Conservation (phyloP, 208 protist species). For the Porcisia deanei region DNA sequence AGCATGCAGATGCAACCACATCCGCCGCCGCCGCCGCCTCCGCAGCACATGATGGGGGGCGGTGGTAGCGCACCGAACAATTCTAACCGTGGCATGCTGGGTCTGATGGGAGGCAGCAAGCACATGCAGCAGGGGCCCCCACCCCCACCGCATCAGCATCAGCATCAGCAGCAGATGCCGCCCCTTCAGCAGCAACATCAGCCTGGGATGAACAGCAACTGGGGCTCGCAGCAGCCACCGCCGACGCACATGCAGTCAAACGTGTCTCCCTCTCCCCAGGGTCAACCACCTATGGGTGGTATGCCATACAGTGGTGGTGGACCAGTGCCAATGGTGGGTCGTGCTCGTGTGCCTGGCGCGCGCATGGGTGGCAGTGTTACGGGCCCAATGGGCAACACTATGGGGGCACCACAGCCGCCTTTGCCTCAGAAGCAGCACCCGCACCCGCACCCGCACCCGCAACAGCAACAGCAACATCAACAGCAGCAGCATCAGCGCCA, state of each 20-base stretch:
- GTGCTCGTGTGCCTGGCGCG: constrained; percentile 12
- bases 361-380: constrained; percentile 15
- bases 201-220: constrained; percentile 24
- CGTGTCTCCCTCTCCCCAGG: constrained; percentile 28
- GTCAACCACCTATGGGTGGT: constrained; percentile 20
- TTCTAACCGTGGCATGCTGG: constrained; percentile 22
- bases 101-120: constrained; percentile 30
- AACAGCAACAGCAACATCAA: constrained; percentile 24
- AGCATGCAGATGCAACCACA: constrained; percentile 13
- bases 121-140: constrained; percentile 17
- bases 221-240: constrained; percentile 27
- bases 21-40: constrained; percentile 16
- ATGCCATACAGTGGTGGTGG: constrained; percentile 26
- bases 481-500: constrained; percentile 28
- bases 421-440: constrained; percentile 26
- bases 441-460: constrained; percentile 16
- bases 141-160: constrained; percentile 10
- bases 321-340: constrained; percentile 26
- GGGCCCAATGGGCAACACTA: constrained; percentile 25
- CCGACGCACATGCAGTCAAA: constrained; percentile 26
- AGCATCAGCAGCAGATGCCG: constrained; percentile 6
- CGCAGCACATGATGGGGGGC: constrained; percentile 27
- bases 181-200: constrained; percentile 10
- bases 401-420: constrained; percentile 25
- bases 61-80: constrained; percentile 19